Conservation (phyloP, 345 rosid genomes). For the Orychophragmus violaceus region DNA sequence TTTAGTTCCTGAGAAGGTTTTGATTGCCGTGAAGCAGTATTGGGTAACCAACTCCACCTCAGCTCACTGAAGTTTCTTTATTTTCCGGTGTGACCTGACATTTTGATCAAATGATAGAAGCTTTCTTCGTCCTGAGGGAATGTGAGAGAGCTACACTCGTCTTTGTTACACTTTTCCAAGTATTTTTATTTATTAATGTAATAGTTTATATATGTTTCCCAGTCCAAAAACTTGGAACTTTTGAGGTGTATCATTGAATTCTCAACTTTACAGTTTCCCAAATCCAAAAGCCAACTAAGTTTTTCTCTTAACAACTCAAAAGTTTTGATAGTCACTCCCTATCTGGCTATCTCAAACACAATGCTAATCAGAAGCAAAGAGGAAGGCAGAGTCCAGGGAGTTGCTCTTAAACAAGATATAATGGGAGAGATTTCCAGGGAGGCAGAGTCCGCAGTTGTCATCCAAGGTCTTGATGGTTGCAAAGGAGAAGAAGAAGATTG, state of each 20-base stretch:
- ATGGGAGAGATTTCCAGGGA: no score
- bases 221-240: constrained; percentile 11
- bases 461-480: no score
- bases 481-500: no score
- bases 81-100: constrained; percentile 18
- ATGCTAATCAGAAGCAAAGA: no score
- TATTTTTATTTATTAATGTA: constrained; percentile 12
- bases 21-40: constrained; percentile 91
- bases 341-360: no score
- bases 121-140: constrained; percentile 23
- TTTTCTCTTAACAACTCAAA: neutral
- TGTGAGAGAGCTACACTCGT: constrained; percentile 14
- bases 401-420: no score
- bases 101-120: constrained; percentile 24
- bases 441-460: no score
- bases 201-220: constrained; percentile 18
- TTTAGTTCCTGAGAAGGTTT: constrained; percentile 76
- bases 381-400: no score
- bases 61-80: constrained; percentile 24
- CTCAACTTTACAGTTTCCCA: constrained; percentile 5
- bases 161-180: constrained; percentile 1
- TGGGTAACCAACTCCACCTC: constrained; percentile 91
- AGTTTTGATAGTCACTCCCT: no score
- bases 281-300: neutral
- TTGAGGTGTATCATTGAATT: constrained; percentile 18